phyloP scores from a whole-genome alignment of 176 grass and related monocot genomes.

The Aegilops speltoides region DNA sequence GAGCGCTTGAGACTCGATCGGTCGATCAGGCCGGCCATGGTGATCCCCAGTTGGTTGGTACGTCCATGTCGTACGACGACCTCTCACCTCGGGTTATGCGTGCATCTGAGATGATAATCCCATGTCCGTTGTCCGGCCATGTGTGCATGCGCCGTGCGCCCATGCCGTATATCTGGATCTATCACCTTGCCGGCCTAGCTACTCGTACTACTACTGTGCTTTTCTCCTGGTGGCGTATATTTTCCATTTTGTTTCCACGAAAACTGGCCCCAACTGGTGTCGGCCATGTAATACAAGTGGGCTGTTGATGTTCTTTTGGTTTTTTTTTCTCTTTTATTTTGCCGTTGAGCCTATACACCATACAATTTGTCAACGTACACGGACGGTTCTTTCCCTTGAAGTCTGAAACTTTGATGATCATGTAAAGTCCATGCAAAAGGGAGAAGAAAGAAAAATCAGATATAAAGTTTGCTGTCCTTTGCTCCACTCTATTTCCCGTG shows the following conservation, averaged over 20 bases:
- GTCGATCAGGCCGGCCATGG: background rate
- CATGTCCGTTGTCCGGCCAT: background rate
- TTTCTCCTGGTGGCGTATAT: background rate
- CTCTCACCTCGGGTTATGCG: background rate
- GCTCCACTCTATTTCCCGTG: background rate
- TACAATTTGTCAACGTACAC: too few species aligned
- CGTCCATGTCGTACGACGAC: background rate
- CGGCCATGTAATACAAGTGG: too few species aligned
- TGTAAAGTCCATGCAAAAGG: background rate
- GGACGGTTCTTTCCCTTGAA: too few species aligned
- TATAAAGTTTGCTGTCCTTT: background rate
- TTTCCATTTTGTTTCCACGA: background rate
- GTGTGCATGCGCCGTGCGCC: background rate
- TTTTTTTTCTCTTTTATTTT: too few species aligned
- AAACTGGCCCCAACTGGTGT: background rate
- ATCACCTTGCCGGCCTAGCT: background rate
- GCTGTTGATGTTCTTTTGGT: too few species aligned
- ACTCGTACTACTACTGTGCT: background rate
- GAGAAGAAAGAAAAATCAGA: background rate
- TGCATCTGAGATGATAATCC: background rate
- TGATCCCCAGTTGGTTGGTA: background rate
- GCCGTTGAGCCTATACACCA: too few species aligned
- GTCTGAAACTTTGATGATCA: too few species aligned
- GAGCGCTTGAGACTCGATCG: background rate
- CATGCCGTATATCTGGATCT: background rate